These are phyloP conservation scores for Aspergillus niger DNA, from an alignment of 2,329 filamentous ascomycete species.

Conservation along the genomic window DNA sequence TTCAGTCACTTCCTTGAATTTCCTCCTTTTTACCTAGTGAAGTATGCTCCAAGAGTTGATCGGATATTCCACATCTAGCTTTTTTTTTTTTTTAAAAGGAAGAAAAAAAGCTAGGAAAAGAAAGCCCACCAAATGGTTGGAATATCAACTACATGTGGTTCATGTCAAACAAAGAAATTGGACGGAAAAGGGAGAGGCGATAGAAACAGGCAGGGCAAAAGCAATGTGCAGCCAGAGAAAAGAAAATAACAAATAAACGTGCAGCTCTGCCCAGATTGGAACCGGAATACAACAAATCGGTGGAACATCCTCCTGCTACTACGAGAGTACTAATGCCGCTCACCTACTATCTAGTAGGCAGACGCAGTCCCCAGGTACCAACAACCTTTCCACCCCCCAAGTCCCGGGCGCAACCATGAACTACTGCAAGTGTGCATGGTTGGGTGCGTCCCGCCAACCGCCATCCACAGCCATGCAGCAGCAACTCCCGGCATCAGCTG, in stretches of 20 bases:
- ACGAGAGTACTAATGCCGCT: neutral
- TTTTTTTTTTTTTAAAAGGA: neutral
- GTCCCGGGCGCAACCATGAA: conserved; percentile 12
- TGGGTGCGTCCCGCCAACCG: conserved; percentile 20
- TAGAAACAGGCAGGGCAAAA: neutral
- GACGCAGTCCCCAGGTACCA: neutral
- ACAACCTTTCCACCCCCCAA: conserved; percentile 1
- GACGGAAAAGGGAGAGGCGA: conserved; percentile 6
- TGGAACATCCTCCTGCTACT: neutral
- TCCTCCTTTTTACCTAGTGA: neutral
- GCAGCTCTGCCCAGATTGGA: conserved; percentile 10
- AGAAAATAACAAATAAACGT: conserved; percentile 18
- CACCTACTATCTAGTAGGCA: neutral
- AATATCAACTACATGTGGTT: conserved; percentile 2
- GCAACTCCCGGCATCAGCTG: conserved; percentile 7
- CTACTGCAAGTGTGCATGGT: conserved; percentile 25
- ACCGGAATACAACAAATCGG: conserved; percentile 1
- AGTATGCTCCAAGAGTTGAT: neutral
- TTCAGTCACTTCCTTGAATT: neutral
- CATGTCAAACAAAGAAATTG: neutral
- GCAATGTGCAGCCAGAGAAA: conserved; percentile 5
- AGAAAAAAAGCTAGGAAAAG: conserved; percentile 2
- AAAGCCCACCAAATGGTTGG: neutral
- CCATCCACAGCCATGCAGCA: conserved; percentile 12
- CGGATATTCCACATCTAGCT: neutral